Conservation (phyloP, 345 rosid species). For the Stellera chamaejasme region DNA sequence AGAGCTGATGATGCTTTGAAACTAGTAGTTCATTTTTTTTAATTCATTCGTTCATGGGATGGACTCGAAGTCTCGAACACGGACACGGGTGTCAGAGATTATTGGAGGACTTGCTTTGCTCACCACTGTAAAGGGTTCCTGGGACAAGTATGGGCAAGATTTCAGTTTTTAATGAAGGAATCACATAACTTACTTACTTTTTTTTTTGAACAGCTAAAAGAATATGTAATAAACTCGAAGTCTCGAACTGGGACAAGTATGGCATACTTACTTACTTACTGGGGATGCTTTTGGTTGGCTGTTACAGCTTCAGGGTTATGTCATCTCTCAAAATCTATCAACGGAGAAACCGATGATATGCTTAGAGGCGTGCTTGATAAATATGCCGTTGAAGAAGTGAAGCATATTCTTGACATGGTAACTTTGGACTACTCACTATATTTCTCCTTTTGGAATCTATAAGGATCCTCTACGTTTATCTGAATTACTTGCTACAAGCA, state of each 20-base stretch:
- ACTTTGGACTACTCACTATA: not conserved
- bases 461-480: not conserved
- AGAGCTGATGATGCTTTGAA: no score
- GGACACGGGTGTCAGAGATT: not conserved
- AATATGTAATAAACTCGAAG: no score
- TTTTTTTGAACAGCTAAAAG: no score
- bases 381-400: constrained; percentile 55
- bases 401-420: constrained; percentile 75
- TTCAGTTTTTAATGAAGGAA: not conserved
- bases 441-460: not conserved
- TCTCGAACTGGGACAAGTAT: no score
- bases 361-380: constrained; percentile 57
- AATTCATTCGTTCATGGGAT: constrained; percentile 3
- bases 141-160: not conserved
- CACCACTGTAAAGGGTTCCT: not conserved
- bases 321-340: constrained; percentile 53
- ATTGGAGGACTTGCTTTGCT: not conserved
- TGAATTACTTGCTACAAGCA: not conserved
- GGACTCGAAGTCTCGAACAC: not conserved
- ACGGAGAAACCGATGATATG: constrained; percentile 47
- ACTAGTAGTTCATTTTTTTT: not conserved
- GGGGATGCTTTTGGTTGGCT: constrained; percentile 2
- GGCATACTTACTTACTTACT: constrained; percentile 4
- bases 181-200: not conserved
- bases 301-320: constrained; percentile 41